phyloP scores from a whole-genome alignment of 208 protist species.

The Wallacemonas sp. region DNA sequence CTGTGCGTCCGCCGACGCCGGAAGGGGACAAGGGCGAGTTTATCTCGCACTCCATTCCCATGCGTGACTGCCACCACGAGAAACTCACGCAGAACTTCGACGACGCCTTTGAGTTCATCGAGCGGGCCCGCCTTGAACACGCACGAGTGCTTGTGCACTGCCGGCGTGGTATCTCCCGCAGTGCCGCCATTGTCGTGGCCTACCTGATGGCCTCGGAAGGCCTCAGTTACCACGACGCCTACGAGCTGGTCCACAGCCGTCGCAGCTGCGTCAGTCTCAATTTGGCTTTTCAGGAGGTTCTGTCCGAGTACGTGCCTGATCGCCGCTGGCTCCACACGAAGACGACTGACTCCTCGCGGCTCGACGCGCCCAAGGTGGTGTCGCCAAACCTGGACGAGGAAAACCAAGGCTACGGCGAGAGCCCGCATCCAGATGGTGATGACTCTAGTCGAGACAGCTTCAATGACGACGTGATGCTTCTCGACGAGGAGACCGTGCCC shows the following conservation, averaged over 20 bases:
- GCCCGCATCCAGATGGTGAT: background rate
- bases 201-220: conserved; percentile 82
- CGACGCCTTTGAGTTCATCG: conserved; percentile 72
- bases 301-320: conserved; percentile 37
- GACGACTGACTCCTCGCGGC: background rate
- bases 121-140: conserved; percentile 39
- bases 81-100: conserved; percentile 53
- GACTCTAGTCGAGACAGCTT: conserved; percentile 6
- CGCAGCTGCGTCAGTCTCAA: conserved; percentile 78
- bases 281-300: conserved; percentile 71
- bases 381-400: background rate
- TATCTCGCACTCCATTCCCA: conserved; percentile 55
- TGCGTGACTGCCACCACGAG: conserved; percentile 71
- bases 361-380: background rate
- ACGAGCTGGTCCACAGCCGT: conserved; percentile 42
- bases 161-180: conserved; percentile 77
- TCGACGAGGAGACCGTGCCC: background rate
- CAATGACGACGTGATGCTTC: conserved; percentile 7
- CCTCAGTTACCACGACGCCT: conserved; percentile 49
- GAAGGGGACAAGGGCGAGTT: conserved; percentile 31
- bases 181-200: conserved; percentile 68
- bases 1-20: conserved; percentile 7
- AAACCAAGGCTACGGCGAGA: background rate
- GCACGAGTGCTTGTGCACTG: conserved; percentile 80
- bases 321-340: conserved; percentile 1